Evolutionary conservation across 2,329 filamentous ascomycete genomes (phyloP), one percentile per base, ranked within the genome.

Genomic region (Hansfordia pulvinata): DNA sequence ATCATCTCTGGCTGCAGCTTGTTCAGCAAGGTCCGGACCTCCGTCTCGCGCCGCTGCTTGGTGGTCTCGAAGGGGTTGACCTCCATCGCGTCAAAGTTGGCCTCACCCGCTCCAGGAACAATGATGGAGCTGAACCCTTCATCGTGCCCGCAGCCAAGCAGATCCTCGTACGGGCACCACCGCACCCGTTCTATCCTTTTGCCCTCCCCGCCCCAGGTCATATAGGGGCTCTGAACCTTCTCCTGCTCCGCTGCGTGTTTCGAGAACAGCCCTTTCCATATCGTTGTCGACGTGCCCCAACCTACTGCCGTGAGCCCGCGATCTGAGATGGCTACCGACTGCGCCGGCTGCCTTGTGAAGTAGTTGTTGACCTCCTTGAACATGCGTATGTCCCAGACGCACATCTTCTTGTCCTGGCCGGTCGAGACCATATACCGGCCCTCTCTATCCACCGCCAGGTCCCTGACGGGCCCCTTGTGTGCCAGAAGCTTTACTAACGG

Each of bases 1-100:
- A 98, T 98, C 84, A 96, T 98, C 47, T 93, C 88, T 4, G 90
- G 88, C 44, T 86, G 75, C 25, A 98, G 64, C 60, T 98, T 98
- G 64, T 92, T 93, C 41, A 98, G 71, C 36, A 98, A 64, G 9
- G 70, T 64, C 60, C 81, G 84, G 50, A 98, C 85, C 54, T 98
- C 90, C 26, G 69, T 68, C 54, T 98, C 90, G 53, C 92, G 86
- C 43, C 90, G 73, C 58, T 96, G 86, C 57, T 90, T 92, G 44
- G 64, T 68, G 28, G 79, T 93, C 58, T 96, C 90, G 66, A 88
- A 96, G 18, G 90, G 90, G 60, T 98, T 98, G 41, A 76, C 65
- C 53, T 98, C 90, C 28, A 94, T 62, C 3, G 85, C 81, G 51
- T 98, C 90, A 49, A 82, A 94, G 66, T 96, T 96, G 48, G 90